A percentile compares a stretch with the other conserved stretches of the same genome.
Conservation (phyloP, 371 early-diverging fungal genomes). For the Gilbertella persicaria region DNA sequence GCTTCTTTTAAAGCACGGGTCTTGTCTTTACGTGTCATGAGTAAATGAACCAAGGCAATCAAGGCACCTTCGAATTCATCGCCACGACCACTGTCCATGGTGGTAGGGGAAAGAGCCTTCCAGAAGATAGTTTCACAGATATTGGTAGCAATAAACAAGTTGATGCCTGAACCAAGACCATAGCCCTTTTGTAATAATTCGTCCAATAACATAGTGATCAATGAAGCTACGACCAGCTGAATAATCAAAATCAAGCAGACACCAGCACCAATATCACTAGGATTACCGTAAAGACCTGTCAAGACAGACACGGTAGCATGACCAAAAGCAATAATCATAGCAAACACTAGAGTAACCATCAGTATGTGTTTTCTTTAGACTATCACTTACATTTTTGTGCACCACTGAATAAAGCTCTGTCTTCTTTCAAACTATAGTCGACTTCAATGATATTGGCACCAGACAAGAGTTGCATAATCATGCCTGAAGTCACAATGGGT, state of each 20-base stretch:
- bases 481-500: conserved; percentile 99
- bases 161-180: conserved; percentile 99
- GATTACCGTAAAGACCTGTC: conserved; percentile 99
- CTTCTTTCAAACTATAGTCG: conserved; percentile 98
- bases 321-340: conserved; percentile 96
- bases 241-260: conserved; percentile 95
- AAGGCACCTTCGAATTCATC: conserved; percentile 99
- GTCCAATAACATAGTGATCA: conserved; percentile 99
- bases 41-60: conserved; percentile 95
- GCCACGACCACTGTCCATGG: conserved; percentile 98
- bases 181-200: conserved; percentile 99
- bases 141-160: conserved; percentile 99
- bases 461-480: conserved; percentile 99
- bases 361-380: no score
- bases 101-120: conserved; percentile 99
- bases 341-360: conserved; percentile 85
- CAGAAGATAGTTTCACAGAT: conserved; percentile 99
- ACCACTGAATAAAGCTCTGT: conserved; percentile 97
- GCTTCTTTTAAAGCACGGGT: conserved; percentile 98
- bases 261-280: conserved; percentile 94
- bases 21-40: conserved; percentile 98
- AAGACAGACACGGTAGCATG: conserved; percentile 98
- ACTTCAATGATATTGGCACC: conserved; percentile 98
- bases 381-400: conserved; percentile 91
- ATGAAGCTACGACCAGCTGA: conserved; percentile 97